Evolutionary conservation across 1,139 yeast genomes (phyloP).

Genomic region (Kurtzmaniella quercitrusa): DNA sequence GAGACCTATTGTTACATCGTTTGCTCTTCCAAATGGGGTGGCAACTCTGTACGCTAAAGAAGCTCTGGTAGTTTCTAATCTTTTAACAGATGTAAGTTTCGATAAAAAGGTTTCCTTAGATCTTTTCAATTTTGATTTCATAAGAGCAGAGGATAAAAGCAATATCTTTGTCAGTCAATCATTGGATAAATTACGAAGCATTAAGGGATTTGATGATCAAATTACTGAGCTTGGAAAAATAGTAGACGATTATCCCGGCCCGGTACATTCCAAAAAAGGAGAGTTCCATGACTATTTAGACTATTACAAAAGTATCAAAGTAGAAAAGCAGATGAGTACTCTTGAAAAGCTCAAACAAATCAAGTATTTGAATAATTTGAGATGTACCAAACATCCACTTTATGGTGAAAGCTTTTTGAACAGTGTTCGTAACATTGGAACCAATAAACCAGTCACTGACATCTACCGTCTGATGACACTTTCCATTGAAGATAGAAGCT

Average conservation of each 20-base stretch:
- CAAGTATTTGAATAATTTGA: conserved; percentile 58
- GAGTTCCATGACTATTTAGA: conserved; percentile 38
- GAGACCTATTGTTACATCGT: conserved; percentile 88
- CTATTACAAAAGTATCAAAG: conserved; percentile 56
- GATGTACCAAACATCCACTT: conserved; percentile 55
- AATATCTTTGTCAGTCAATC: conserved; percentile 49
- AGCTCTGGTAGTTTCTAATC: conserved; percentile 41
- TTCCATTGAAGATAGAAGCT: conserved; percentile 40
- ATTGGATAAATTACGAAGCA: conserved; percentile 43
- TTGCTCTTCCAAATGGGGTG: conserved; percentile 68
- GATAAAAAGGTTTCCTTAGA: conserved; percentile 40
- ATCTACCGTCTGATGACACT: conserved; percentile 29
- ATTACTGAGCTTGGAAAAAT: conserved; percentile 35
- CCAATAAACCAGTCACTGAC: conserved; percentile 15
- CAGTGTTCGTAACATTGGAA: conserved; percentile 9
- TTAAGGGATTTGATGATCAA: conserved; percentile 40
- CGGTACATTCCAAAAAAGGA: conserved; percentile 35
- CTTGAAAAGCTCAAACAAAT: conserved; percentile 52
- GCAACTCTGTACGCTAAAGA: conserved; percentile 44
- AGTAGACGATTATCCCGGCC: conserved; percentile 22
- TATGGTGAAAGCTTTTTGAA: conserved; percentile 46
- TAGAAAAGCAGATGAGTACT: conserved; percentile 46
- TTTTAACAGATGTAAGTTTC: conserved; percentile 22
- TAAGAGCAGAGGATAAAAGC: conserved; percentile 44
- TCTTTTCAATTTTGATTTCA: conserved; percentile 54